Evolutionary conservation across 345 rosid genomes (phyloP).

Genomic region (Rhodamnia argentea): DNA sequence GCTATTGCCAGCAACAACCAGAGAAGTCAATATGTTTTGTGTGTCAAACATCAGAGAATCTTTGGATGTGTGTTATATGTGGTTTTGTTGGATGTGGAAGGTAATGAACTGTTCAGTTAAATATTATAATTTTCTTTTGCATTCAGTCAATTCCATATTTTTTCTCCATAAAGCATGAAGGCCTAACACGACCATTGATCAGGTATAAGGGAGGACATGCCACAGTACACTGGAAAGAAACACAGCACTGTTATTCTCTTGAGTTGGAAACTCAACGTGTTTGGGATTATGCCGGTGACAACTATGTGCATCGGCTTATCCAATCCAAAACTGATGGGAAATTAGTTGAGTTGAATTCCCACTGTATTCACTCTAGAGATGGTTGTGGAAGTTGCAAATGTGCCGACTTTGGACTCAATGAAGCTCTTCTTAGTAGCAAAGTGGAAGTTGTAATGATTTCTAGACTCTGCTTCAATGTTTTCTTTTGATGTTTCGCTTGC

Average conservation of each 20-base stretch:
- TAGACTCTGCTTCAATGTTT: neutral
- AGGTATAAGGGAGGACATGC: slow-evolving; percentile 93
- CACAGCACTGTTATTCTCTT: slow-evolving; percentile 92
- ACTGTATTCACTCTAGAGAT: slow-evolving; percentile 45
- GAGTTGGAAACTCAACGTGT: slow-evolving; percentile 96
- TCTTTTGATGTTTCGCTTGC: neutral
- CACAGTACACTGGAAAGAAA: slow-evolving; percentile 88
- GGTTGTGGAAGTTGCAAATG: slow-evolving; percentile 69
- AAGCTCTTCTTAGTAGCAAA: slow-evolving; percentile 72
- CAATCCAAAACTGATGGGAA: slow-evolving; percentile 98
- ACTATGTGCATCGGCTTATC: slow-evolving; percentile 91
- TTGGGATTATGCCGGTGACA: slow-evolving; percentile 96
- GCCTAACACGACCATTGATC: neutral
- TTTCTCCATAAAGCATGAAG: neutral
- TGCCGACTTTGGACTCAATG: slow-evolving; percentile 52
- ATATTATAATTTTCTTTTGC: neutral
- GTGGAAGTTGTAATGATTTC: slow-evolving; percentile 51
- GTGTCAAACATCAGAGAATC: slow-evolving; percentile 88
- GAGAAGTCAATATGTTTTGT: slow-evolving; percentile 87
- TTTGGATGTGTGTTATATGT: slow-evolving; percentile 91
- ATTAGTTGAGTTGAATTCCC: slow-evolving; percentile 80
- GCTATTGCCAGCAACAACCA: slow-evolving; percentile 98
- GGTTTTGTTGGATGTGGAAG: slow-evolving; percentile 97
- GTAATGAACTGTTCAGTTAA: slow-evolving; percentile 19
- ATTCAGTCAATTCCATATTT: neutral